A percentile compares a stretch with the other conserved stretches of the same genome.
phyloP scores from a whole-genome alignment of 2,329 filamentous ascomycete species.

The Didymella sp. region DNA sequence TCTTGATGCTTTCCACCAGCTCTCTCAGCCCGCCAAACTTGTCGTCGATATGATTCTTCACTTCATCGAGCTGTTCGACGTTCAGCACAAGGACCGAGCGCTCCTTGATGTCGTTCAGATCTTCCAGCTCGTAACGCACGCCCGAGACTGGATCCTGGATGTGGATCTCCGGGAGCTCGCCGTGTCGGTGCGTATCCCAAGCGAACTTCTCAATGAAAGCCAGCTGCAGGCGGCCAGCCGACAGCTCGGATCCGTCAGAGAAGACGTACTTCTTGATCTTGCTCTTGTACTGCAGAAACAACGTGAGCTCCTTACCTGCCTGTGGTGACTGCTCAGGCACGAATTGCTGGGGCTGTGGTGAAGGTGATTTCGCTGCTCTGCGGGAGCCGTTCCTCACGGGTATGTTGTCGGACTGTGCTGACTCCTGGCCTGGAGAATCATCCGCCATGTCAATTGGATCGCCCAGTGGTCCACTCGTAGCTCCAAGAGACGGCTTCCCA shows the following conservation, averaged over 20 bases:
- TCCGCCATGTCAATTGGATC: slow-evolving; percentile 41
- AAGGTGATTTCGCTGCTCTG: slow-evolving; percentile 43
- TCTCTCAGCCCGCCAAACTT: slow-evolving; percentile 80
- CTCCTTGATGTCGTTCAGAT: slow-evolving; percentile 91
- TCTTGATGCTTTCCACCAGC: slow-evolving; percentile 85
- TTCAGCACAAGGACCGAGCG: slow-evolving; percentile 94
- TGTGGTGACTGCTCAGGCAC: slow-evolving; percentile 69
- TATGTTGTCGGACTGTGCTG: slow-evolving; percentile 25
- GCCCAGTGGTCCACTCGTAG: slow-evolving; percentile 46
- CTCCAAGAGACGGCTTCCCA: slow-evolving; percentile 39
- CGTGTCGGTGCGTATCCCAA: slow-evolving; percentile 97
- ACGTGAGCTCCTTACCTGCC: slow-evolving; percentile 82
- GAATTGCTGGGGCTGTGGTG: slow-evolving; percentile 54
- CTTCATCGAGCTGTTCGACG: slow-evolving; percentile 90
- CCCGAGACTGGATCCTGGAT: slow-evolving; percentile 96
- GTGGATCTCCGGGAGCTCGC: slow-evolving; percentile 95
- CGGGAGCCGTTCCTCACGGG: slow-evolving; percentile 43
- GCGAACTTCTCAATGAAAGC: slow-evolving; percentile 99
- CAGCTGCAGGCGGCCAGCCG: slow-evolving; percentile 85
- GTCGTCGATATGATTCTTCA: slow-evolving; percentile 95
- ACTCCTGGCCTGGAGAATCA: slow-evolving; percentile 34
- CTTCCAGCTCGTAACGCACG: slow-evolving; percentile 95
- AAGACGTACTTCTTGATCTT: slow-evolving; percentile 97
- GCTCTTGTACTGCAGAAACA: slow-evolving; percentile 95
- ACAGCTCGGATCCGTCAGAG: slow-evolving; percentile 82